phyloP scores from a whole-genome alignment of 73 alveolate genomes.

The Durusdinium trenchii region DNA sequence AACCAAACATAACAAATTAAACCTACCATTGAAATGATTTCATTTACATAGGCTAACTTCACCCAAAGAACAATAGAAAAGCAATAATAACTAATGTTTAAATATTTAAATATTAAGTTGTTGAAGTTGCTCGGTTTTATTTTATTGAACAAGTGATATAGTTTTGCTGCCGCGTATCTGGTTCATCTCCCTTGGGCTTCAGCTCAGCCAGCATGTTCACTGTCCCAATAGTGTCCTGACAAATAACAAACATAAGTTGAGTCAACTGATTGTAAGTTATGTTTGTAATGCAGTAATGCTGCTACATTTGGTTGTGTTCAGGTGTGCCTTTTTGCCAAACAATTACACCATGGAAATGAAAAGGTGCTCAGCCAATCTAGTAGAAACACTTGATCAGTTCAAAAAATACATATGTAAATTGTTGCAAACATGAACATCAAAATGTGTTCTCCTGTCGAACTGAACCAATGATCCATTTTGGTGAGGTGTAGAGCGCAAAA shows the following conservation, averaged over 20 bases:
- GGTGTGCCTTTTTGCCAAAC: neutral
- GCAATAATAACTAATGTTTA: neutral
- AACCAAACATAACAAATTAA: neutral
- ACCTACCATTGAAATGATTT: neutral
- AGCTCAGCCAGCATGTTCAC: neutral
- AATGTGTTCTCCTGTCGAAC: neutral
- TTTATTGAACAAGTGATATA: neutral
- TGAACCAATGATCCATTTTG: neutral
- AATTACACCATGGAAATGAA: too few relatives aligned
- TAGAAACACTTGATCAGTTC: too few relatives aligned
- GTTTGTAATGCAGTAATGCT: neutral
- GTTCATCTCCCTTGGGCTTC: neutral
- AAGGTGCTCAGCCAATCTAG: too few relatives aligned
- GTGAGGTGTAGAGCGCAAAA: neutral
- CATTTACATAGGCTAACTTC: neutral
- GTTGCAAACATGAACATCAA: neutral
- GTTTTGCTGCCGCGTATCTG: neutral
- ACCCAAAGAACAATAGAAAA: neutral
- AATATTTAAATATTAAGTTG: neutral
- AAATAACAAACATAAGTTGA: too few relatives aligned
- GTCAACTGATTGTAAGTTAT: neutral
- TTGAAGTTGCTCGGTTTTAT: too few relatives aligned
- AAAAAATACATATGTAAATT: neutral
- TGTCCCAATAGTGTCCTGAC: neutral
- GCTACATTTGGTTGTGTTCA: too few relatives aligned